Percentiles rank a stretch among this genome's conserved stretches.
Evolutionary conservation across 305 asterid genomes (phyloP).

Genomic region (Fraxinus greggii): DNA sequence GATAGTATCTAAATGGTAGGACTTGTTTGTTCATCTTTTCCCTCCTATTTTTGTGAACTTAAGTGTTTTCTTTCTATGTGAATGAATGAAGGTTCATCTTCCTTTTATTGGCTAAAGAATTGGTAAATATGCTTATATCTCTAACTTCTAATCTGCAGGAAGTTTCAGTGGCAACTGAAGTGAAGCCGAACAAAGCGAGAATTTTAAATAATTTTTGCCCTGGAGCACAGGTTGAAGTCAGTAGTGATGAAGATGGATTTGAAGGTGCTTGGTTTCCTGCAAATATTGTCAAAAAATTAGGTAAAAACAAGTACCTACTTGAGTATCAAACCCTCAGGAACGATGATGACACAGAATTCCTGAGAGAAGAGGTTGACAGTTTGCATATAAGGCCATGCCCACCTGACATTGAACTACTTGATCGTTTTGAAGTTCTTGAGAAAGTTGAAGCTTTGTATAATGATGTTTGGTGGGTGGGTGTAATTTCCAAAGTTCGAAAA

Average conservation of each 20-base stretch:
- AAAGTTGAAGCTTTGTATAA: conserved; percentile 63
- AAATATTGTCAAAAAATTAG: conserved; percentile 34
- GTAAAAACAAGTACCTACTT: conserved; percentile 35
- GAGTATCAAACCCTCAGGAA: conserved; percentile 49
- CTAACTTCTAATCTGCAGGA: conserved; percentile 39
- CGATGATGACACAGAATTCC: conserved; percentile 39
- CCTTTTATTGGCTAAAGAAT: neutral
- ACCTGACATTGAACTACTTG: conserved; percentile 39
- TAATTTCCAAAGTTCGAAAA: conserved; percentile 41
- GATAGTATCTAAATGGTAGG: neutral
- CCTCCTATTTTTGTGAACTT: neutral
- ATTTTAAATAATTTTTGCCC: conserved; percentile 26
- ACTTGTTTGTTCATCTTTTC: neutral
- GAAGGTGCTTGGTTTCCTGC: conserved; percentile 79
- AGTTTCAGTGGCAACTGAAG: conserved; percentile 19
- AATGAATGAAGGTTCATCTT: neutral
- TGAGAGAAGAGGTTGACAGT: conserved; percentile 59
- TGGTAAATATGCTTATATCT: neutral
- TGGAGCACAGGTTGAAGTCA: conserved; percentile 58
- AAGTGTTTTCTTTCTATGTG: neutral
- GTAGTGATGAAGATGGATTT: conserved; percentile 63
- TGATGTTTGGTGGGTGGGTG: conserved; percentile 89
- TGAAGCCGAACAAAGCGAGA: conserved; percentile 19
- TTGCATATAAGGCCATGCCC: conserved; percentile 65
- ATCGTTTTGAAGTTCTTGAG: conserved; percentile 44